A percentile compares a stretch with the other conserved stretches of the same genome.
Evolutionary conservation across 2,329 filamentous ascomycete genomes (phyloP).

Genomic region (Aspergillus sp.): DNA sequence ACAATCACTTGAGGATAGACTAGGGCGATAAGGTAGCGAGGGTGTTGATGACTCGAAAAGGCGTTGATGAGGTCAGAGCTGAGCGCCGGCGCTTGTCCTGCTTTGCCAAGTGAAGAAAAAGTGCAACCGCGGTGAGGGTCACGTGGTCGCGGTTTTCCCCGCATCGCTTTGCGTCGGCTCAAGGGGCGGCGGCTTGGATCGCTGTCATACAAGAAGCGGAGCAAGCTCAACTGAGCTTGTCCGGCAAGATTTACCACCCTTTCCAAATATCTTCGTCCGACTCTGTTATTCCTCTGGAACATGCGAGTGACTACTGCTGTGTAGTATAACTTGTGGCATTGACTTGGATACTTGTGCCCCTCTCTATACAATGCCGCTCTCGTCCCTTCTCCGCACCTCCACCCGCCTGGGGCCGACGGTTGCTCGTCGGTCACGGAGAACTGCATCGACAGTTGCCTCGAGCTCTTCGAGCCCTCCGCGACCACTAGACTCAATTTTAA

Average conservation of each 20-base stretch:
- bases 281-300: neutral
- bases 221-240: neutral
- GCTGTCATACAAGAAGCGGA: conserved; percentile 12
- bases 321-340: conserved; percentile 10
- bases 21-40: neutral
- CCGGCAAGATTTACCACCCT: neutral
- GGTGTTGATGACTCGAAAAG: neutral
- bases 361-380: conserved; percentile 33
- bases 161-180: conserved; percentile 41
- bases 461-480: conserved; percentile 28
- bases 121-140: conserved; percentile 7
- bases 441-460: conserved; percentile 30
- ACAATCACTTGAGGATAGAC: neutral
- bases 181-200: conserved; percentile 11
- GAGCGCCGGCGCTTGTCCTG: neutral
- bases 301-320: conserved; percentile 10
- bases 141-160: conserved; percentile 31
- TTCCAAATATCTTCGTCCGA: neutral
- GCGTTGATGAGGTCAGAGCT: conserved; percentile 10
- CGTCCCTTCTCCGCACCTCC: conserved; percentile 41
- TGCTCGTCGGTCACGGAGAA: conserved; percentile 27
- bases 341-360: neutral
- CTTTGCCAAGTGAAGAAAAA: conserved; percentile 10
- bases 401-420: conserved; percentile 33
- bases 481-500: conserved; percentile 74